Base-by-base conservation (phyloP, 441 rosid species). In the Adansonia rubrostipa region DNA sequence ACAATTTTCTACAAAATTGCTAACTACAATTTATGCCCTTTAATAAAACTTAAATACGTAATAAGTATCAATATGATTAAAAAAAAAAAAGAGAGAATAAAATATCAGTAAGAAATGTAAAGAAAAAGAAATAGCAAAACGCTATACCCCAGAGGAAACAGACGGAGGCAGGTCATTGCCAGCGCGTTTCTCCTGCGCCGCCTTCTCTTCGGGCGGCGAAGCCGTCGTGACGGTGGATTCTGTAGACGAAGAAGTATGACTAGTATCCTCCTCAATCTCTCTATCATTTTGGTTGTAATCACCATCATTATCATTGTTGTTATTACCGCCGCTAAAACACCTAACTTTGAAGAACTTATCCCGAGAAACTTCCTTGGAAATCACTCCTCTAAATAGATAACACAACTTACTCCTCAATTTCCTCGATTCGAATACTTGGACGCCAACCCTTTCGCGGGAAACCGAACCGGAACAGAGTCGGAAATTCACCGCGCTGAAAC, bases 61-160 rank as follows among this genome's bases (percentile, higher is more conserved):
- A n/a, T 5, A 50, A 58, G 9, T 20, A 20, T 20, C 22, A 56
- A 15, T 15, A 53, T 15, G 2, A 15, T 50, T 50, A 1, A 53
- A 53, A 53, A 53, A 15, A 53, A 53, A 15, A 15, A 0, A 40
- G 44, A 60, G 22, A 65, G 57, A 48, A 48, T 22, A 50, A 45
- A 48, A 63, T 44, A 69, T 15, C 42, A 63, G 6, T 15, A 68
- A 42, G 71, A 4, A n/a, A 24, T 61, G 56, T 51, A 65, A 74
- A 22, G 11, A 57, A 19, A 60, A 50, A 56, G 42, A 64, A 28
- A 51, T 2, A 44, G 4, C 57, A 78, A 47, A 85, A 61, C 20
- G 24, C 13, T 40, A 72, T 88, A 94, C 97, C 95, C 82, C 79
- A 51, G 93, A 85, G 79, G 98, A 87, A 84, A 84, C 86, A 56